phyloP scores from a whole-genome alignment of 345 rosid species.

The Eucalyptus brandiana region DNA sequence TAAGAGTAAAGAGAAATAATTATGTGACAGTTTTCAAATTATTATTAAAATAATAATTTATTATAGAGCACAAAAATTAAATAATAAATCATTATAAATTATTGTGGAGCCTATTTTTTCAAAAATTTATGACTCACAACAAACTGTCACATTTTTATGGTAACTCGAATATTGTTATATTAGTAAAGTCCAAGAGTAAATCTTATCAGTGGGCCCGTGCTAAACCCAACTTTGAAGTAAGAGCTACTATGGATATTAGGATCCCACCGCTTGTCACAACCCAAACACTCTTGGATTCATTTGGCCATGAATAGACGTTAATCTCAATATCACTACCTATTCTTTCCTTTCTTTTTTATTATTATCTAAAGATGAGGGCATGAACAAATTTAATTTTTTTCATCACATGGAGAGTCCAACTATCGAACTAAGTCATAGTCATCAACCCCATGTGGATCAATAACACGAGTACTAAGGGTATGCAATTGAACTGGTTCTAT shows the following conservation, averaged over 20 bases:
- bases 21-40: accelerated
- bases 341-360: neutral
- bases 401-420: neutral
- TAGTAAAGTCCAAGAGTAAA: too few species aligned
- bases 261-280: neutral
- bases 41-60: too few species aligned
- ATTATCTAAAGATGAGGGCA: neutral
- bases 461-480: neutral
- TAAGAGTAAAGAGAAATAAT: neutral
- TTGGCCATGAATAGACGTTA: neutral
- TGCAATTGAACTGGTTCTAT: accelerated
- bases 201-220: neutral
- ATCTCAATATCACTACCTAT: neutral
- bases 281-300: neutral
- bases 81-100: too few species aligned
- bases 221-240: neutral
- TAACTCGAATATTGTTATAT: too few species aligned
- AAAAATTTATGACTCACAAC: too few species aligned
- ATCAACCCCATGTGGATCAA: neutral
- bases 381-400: too few species aligned
- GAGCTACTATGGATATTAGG: neutral
- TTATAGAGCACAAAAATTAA: too few species aligned
- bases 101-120: accelerated
- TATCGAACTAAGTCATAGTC: neutral
- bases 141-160: accelerated